Evolutionary conservation across 176 grass and related monocot species (phyloP).

Genomic region (Melocanna baccifera): DNA sequence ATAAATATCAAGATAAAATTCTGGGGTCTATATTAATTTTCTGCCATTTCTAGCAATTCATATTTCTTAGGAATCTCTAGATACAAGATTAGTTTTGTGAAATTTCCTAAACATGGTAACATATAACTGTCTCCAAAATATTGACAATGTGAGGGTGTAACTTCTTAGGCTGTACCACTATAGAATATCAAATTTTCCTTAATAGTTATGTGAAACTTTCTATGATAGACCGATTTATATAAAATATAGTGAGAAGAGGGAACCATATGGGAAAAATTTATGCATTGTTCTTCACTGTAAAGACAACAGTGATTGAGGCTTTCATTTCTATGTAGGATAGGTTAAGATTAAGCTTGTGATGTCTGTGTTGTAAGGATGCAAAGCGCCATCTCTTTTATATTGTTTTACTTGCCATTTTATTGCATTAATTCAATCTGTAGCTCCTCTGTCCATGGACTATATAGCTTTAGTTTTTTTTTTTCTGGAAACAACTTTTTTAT

Average conservation of each 20-base stretch:
- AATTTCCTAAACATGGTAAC: background rate
- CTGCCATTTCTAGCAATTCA: background rate
- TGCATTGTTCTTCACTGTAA: slow-evolving; percentile 30
- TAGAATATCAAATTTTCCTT: background rate
- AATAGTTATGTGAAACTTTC: background rate
- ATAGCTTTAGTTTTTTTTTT: slow-evolving; percentile 22
- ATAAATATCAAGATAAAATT: background rate
- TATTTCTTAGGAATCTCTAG: background rate
- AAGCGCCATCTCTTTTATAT: background rate
- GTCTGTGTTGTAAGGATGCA: slow-evolving; percentile 19
- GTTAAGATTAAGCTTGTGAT: slow-evolving; percentile 14
- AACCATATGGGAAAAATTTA: background rate
- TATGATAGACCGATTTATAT: background rate
- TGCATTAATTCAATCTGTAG: background rate
- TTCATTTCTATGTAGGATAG: background rate
- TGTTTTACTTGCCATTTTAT: slow-evolving; percentile 15
- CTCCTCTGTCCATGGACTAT: background rate
- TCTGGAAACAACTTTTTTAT: background rate
- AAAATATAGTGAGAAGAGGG: slow-evolving; percentile 14
- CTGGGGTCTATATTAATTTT: background rate
- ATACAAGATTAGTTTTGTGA: background rate
- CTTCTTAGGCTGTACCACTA: background rate
- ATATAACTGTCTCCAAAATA: background rate
- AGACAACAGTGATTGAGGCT: slow-evolving; percentile 29
- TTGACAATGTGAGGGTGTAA: background rate